Percentiles rank a stretch among this genome's conserved stretches.
Evolutionary conservation across 805 yeast species (phyloP).

Genomic region (Alloascoidea hylecoeti): DNA sequence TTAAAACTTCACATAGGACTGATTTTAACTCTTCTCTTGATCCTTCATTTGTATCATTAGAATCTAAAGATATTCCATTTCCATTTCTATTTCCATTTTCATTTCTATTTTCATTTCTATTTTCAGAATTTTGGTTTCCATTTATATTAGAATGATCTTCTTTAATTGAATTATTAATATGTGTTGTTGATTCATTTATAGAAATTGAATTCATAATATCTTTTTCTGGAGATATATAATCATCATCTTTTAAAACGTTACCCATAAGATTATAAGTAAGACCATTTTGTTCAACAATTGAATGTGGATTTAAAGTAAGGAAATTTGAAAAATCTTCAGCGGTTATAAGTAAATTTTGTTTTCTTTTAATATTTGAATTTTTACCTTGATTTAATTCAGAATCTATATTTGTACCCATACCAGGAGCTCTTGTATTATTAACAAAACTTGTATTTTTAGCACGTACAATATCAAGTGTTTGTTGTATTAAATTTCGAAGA

Average conservation of each 20-base stretch:
- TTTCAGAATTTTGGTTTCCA: too few species aligned
- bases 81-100: too few species aligned
- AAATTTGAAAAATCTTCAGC: constrained; percentile 1
- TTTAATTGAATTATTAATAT: too few species aligned
- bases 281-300: not conserved
- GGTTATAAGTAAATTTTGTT: not conserved
- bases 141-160: too few species aligned
- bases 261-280: not conserved
- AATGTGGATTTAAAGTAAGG: not conserved
- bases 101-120: too few species aligned
- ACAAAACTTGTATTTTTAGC: not conserved
- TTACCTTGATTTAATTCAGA: not conserved
- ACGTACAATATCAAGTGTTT: constrained; percentile 57
- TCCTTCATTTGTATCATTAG: not conserved
- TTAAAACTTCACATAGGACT: not conserved
- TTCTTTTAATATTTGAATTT: not conserved
- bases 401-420: not conserved
- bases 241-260: not conserved
- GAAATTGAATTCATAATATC: too few species aligned
- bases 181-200: too few species aligned
- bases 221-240: too few species aligned
- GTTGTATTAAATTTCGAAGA: constrained; percentile 59
- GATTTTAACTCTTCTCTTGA: not conserved
- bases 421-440: not conserved
- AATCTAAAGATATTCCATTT: too few species aligned